phyloP scores from a whole-genome alignment of 768 basidiomycete genomes.

The Suillus variegatus region DNA sequence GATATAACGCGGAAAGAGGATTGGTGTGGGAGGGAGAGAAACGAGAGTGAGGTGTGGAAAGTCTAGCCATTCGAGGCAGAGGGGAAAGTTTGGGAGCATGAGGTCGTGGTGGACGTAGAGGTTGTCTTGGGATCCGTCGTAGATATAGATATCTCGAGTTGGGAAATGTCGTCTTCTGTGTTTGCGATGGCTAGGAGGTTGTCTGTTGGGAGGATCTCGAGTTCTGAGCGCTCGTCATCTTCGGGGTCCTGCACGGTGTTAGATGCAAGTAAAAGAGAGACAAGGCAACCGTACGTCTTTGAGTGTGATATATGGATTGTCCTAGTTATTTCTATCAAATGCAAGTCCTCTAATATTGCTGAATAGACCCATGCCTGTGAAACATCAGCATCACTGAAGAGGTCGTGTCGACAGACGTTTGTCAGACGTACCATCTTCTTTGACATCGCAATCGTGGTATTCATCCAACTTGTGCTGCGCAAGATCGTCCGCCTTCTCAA shows the following conservation, averaged over 20 bases:
- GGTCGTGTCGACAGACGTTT: not conserved
- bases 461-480: slow-evolving; percentile 87
- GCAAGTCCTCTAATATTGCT: slow-evolving; percentile 94
- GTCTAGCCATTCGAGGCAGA: slow-evolving; percentile 99
- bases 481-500: slow-evolving; percentile 61
- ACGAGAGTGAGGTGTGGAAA: slow-evolving; percentile 62
- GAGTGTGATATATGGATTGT: slow-evolving; percentile 96
- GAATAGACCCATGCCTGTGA: slow-evolving; percentile 73
- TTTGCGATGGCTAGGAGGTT: slow-evolving; percentile 91
- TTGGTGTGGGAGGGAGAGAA: slow-evolving; percentile 35
- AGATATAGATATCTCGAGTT: slow-evolving; percentile 91
- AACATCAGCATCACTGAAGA: not conserved
- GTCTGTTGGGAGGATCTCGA: slow-evolving; percentile 87
- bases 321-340: slow-evolving; percentile 87
- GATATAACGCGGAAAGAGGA: slow-evolving; percentile 24
- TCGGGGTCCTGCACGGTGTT: slow-evolving; percentile 56
- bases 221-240: slow-evolving; percentile 87
- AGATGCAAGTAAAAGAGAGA: not conserved
- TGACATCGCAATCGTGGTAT: slow-evolving; percentile 77
- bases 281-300: slow-evolving; percentile 67
- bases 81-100: slow-evolving; percentile 95
- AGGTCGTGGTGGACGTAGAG: slow-evolving; percentile 97
- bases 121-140: slow-evolving; percentile 89
- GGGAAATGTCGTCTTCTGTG: slow-evolving; percentile 96
- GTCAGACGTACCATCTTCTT: slow-evolving; percentile 40